Base-by-base conservation (phyloP, 2,329 filamentous ascomycete species). In the Epichloe typhina region DNA sequence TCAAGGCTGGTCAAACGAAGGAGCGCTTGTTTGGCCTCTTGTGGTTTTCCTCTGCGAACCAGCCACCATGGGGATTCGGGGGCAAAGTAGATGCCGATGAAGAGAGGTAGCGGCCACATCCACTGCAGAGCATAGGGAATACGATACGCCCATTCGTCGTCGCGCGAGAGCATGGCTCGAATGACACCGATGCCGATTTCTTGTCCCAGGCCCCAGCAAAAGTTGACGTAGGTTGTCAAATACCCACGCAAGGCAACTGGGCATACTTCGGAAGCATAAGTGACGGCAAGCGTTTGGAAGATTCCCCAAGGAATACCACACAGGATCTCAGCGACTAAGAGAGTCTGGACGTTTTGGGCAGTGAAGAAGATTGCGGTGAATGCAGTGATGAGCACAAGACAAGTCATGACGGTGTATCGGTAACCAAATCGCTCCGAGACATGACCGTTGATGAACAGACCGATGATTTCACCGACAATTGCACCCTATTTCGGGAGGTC, bases 131-230 rank as follows among this genome's bases (percentile, higher is more conserved):
- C 83, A 56, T 84, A 87, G 1, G 84, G 84, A 50, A 85, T 83
- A 44, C 81, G 74, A 64, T 83, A 85, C 0, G 80, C 77, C 80
- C 80, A 84, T 63, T 86, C 72, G 57, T 86, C 82, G 5, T 76
- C 63, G 43, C 83, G 76, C 26, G 26, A 26, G 26, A 86, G 68
- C 73, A 87, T 83, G 55, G 76, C 72, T 62, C 80, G 80, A 59
- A 88, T 83, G 53, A 86, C 83, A n/a, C 82, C 83, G 49, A 85
- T 83, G 42, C 80, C 83, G 50, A 88, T 82, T 52, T 83, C 72
- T 64, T 88, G 84, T 17, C 84, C 84, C n/a, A 87, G 69, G 36
- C 82, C 84, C 83, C 83, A 88, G 72, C 84, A 87, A 60, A 84
- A 82, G 68, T 86, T 86, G 66, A 86, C 80, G 55, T 86, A 88